phyloP scores from a whole-genome alignment of 495 filamentous ascomycete genomes.

The Xylaria palmicola region DNA sequence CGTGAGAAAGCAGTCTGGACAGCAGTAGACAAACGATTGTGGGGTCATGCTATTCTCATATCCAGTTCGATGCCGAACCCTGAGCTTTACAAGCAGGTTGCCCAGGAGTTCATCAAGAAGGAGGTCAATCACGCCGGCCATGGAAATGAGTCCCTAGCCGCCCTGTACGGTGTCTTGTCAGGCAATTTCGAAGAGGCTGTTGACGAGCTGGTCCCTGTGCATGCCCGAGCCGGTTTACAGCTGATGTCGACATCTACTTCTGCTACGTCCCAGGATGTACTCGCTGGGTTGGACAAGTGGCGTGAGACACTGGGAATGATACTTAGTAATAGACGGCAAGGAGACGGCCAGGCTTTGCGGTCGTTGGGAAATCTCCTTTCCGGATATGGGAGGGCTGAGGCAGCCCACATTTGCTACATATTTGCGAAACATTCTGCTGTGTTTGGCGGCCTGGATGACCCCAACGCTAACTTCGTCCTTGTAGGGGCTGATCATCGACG shows the following conservation, averaged over 20 bases:
- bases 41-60: conserved; percentile 94
- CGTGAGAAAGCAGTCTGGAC: conserved; percentile 90
- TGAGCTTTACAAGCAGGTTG: conserved; percentile 80
- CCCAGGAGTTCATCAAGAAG: conserved; percentile 88
- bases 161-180: conserved; percentile 88
- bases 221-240: conserved; percentile 86
- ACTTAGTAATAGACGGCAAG: conserved; percentile 78
- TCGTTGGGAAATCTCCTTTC: conserved; percentile 82
- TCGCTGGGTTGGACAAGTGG: conserved; percentile 90
- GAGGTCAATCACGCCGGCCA: conserved; percentile 78
- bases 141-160: conserved; percentile 81
- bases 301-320: conserved; percentile 83
- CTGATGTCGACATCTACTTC: conserved; percentile 71
- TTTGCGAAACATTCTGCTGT: conserved; percentile 58
- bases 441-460: conserved; percentile 83
- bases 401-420: conserved; percentile 81
- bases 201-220: conserved; percentile 93
- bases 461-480: conserved; percentile 72
- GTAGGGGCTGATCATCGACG: conserved; percentile 77
- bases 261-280: conserved; percentile 65
- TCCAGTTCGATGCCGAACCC: conserved; percentile 68
- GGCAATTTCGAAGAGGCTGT: conserved; percentile 93
- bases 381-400: conserved; percentile 83
- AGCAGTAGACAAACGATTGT: conserved; percentile 89
- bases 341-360: conserved; percentile 72